Base-by-base conservation (phyloP, 208 protist species). In the Porcisia hertigi region DNA sequence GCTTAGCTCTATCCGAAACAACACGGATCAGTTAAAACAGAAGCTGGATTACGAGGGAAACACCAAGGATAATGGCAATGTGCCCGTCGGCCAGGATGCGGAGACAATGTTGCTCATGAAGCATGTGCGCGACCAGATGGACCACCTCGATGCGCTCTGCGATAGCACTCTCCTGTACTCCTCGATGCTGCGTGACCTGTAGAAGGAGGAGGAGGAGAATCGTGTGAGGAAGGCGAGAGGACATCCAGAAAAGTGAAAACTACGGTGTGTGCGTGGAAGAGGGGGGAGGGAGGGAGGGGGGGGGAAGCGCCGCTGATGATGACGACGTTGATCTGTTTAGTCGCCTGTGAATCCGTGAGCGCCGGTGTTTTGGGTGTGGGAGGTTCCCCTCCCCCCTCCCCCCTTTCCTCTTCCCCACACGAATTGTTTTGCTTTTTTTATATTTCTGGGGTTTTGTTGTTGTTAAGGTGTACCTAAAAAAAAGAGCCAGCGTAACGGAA, bases 111-210 rank as follows among this genome's bases (percentile, higher is more conserved):
- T 91, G 66, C 74, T 74, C 54, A 82, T 94, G 45, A 80, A 87
- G 83, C 83, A 91, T 52, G 67, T 92, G 25, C 73, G 83, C 16
- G 87, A 92, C 69, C 89, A 91, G 72, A 80, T 85, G 34, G 82
- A 89, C 64, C 89, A 93, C 73, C 72, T 93, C 49, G 89, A 93
- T 75, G 83, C 85, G 20, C 53, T 94, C 25, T 92, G 85, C 71
- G 84, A 93, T 69, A 88, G 85, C 62, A 77, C 82, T 6, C 81
- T 91, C 3, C 66, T 79, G 45, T 77, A 83, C 72, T 73, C 78
- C 11, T 82, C 78, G 18, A 52, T 82, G 63, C 71, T 82, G 25
- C 78, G 78, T 5, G 78, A 82, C 43, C 43, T 82, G 65, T 82
- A 66, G 62, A 45, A 5, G 16, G 62, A 9, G 20, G 43, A 39